These are phyloP conservation scores for Acanthamoeba lenticulata DNA, from an alignment of 208 protist genomes.

Conservation along the genomic window DNA sequence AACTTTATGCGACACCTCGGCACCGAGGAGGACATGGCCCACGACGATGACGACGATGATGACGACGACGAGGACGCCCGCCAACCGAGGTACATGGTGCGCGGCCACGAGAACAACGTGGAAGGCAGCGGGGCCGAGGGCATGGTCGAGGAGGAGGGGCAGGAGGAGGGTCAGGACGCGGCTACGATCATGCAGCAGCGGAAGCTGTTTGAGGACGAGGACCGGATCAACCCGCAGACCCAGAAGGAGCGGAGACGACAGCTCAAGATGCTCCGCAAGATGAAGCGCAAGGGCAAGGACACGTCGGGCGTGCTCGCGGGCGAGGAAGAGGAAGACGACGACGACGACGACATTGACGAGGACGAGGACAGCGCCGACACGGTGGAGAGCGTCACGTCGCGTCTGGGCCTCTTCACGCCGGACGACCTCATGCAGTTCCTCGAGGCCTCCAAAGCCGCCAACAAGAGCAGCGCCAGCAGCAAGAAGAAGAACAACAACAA, in stretches of 20 bases:
- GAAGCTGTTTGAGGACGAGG: neutral
- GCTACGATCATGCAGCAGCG: neutral
- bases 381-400: neutral
- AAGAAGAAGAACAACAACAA: neutral
- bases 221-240: neutral
- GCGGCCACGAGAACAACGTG: neutral
- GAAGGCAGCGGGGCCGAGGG: neutral
- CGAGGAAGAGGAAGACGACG: neutral
- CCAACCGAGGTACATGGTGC: neutral
- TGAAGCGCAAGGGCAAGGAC: neutral
- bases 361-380: neutral
- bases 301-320: neutral
- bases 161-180: neutral
- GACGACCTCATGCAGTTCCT: conserved; percentile 9
- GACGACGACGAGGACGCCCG: neutral
- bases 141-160: neutral
- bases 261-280: neutral
- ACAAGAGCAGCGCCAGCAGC: no score
- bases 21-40: neutral
- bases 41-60: neutral
- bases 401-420: conserved; percentile 13
- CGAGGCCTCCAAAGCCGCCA: no score
- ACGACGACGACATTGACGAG: no score
- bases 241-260: neutral
- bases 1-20: conserved; percentile 4